phyloP scores from a whole-genome alignment of 2,329 filamentous ascomycete species.

The Colletotrichum sp. region DNA sequence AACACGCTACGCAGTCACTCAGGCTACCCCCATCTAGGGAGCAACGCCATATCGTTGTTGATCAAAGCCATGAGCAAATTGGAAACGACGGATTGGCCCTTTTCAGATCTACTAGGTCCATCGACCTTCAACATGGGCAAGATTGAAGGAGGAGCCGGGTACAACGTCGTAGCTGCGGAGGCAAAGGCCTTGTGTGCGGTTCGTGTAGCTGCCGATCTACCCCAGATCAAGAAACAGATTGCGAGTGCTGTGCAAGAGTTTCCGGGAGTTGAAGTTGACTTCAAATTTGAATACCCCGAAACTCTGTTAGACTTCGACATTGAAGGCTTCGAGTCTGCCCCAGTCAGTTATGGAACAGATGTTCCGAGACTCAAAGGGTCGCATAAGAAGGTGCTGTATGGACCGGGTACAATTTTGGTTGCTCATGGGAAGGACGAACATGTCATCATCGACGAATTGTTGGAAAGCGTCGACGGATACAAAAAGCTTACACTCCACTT shows the following conservation, averaged over 20 bases:
- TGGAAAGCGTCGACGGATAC: background rate
- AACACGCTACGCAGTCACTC: background rate
- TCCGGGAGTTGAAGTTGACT: background rate
- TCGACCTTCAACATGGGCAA: slow-evolving; percentile 21
- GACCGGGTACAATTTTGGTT: slow-evolving; percentile 24
- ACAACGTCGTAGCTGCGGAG: slow-evolving; percentile 20
- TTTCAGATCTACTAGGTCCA: slow-evolving; percentile 15
- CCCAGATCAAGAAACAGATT: slow-evolving; percentile 1
- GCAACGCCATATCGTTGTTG: background rate
- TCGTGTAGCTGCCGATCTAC: background rate
- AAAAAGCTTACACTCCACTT: background rate
- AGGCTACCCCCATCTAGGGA: background rate
- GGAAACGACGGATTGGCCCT: background rate
- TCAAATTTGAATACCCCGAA: slow-evolving; percentile 20
- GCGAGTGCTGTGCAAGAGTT: slow-evolving; percentile 2
- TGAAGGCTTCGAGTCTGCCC: slow-evolving; percentile 15
- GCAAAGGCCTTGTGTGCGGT: background rate
- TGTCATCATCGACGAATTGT: background rate
- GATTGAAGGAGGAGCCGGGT: slow-evolving; percentile 19
- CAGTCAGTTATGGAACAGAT: slow-evolving; percentile 24
- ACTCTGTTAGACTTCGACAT: slow-evolving; percentile 14
- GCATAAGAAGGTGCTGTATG: slow-evolving; percentile 24
- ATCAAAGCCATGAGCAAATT: background rate
- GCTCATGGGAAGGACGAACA: slow-evolving; percentile 9
- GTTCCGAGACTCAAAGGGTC: slow-evolving; percentile 19